Evolutionary conservation across 208 protist species (phyloP), one percentile per base, ranked within the genome.

Genomic region (Entamoeba histolytica): DNA sequence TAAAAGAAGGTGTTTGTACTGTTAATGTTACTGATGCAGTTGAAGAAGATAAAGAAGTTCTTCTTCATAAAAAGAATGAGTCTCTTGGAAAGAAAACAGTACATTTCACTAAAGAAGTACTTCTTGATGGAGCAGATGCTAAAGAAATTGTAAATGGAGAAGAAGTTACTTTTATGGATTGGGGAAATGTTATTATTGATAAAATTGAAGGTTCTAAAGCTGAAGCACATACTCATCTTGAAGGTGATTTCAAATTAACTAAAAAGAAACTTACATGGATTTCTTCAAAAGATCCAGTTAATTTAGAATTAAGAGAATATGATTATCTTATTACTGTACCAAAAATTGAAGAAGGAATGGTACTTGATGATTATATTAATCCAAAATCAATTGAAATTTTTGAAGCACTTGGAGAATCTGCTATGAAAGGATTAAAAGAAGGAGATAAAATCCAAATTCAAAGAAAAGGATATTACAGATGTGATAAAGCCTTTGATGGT

Each of bases 91-190:
- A 95, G 61, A 99, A 99, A 95, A 96, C 92, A 23, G 78, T 96
- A 3, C 94, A 92, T n/a, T 94, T 93, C 31, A 44, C 50, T 49
- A 31, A 35, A 10, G 95, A 96, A 15, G 96, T 99, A 57, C 96
- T 97, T 91, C 93, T 99, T 6, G 97, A 99, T 94, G 94, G 94
- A 19, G 96, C 97, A 92, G 98, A 99, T 95, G 61, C 49, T 35
- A 50, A 93, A 14, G 3, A 92, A 50, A 50, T 98, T 78, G 96
- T 97, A 87, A 97, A 97, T 0, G 97, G 97, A 91, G 98, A 98
- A 44, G 97, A 99, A 95, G 96, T 99, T 91, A 99, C 98, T 7
- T 96, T 99, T 49, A 99, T 99, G 98, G 96, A 98, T 95, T 99
- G 98, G 98, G 98, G 98, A 94, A 99, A 99, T 95, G 96, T 96